These are phyloP conservation scores for Alternaria sp. DNA, from an alignment of 2,329 filamentous ascomycete genomes.

Conservation along the genomic window DNA sequence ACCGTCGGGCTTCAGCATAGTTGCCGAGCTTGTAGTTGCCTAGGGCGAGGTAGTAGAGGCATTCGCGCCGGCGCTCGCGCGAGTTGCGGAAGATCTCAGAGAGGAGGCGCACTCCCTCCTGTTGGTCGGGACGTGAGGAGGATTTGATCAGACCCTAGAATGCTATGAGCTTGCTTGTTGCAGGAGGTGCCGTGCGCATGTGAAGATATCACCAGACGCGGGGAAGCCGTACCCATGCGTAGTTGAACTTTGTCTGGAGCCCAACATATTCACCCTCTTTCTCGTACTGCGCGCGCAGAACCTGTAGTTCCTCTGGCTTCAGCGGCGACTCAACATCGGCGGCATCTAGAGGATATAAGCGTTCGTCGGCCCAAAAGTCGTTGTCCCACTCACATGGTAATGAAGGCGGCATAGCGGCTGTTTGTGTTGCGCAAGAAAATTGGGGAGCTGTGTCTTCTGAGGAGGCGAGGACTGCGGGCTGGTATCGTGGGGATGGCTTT, in stretches of 20 bases:
- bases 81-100: constrained; percentile 96
- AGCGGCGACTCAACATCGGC: constrained; percentile 97
- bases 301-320: constrained; percentile 89
- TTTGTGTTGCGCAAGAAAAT: constrained; percentile 8
- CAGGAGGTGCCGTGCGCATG: constrained; percentile 2
- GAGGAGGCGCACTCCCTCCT: constrained; percentile 90
- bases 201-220: background rate
- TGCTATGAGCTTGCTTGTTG: constrained; percentile 13
- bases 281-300: constrained; percentile 92
- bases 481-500: background rate
- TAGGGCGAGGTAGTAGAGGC: constrained; percentile 95
- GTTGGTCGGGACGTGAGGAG: constrained; percentile 81
- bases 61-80: constrained; percentile 93
- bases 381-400: constrained; percentile 44
- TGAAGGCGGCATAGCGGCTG: constrained; percentile 44
- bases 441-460: background rate
- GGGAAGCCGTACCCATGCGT: constrained; percentile 79
- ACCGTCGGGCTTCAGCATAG: constrained; percentile 91
- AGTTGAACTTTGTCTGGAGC: constrained; percentile 99
- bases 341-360: constrained; percentile 71
- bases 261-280: constrained; percentile 98
- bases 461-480: background rate
- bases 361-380: constrained; percentile 17
- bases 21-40: constrained; percentile 99
- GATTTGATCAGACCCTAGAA: constrained; percentile 93